These are phyloP conservation scores for Hippophae gyantsensis DNA, from an alignment of 306 rosid species.

Conservation along the genomic window DNA sequence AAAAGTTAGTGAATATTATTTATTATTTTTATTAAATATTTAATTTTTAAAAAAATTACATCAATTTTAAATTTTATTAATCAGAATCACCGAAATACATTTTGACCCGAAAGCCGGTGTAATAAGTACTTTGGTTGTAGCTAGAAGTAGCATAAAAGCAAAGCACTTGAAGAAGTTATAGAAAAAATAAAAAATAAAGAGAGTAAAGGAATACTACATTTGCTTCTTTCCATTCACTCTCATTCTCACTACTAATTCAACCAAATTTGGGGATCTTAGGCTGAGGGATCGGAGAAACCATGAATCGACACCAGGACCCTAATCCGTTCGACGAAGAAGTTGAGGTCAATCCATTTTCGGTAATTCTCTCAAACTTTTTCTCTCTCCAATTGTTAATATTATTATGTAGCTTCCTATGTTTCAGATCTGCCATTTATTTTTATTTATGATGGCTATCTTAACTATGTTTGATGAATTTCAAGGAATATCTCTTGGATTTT, in stretches of 20 bases:
- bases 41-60: too few relatives aligned
- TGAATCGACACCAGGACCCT: slow-evolving; percentile 89
- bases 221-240: not conserved
- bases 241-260: slow-evolving; percentile 22
- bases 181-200: too few relatives aligned
- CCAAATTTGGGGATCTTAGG: slow-evolving; percentile 41
- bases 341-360: slow-evolving; percentile 93
- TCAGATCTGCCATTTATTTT: slow-evolving; percentile 34
- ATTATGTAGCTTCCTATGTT: not conserved
- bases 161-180: too few relatives aligned
- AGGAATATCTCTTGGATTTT: not conserved
- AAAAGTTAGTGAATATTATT: too few relatives aligned
- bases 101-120: too few relatives aligned
- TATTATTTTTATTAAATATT: too few relatives aligned
- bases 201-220: not conserved
- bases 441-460: too few relatives aligned
- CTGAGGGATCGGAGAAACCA: slow-evolving; percentile 23
- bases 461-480: not conserved
- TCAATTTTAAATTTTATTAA: too few relatives aligned
- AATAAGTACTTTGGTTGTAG: too few relatives aligned
- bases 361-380: slow-evolving; percentile 19
- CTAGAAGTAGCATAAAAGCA: too few relatives aligned
- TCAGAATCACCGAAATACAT: too few relatives aligned
- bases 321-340: slow-evolving; percentile 82
- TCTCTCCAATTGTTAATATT: not conserved